Evolutionary conservation across 768 basidiomycete species (phyloP).

Genomic region (Hemileccinum rubropunctum): DNA sequence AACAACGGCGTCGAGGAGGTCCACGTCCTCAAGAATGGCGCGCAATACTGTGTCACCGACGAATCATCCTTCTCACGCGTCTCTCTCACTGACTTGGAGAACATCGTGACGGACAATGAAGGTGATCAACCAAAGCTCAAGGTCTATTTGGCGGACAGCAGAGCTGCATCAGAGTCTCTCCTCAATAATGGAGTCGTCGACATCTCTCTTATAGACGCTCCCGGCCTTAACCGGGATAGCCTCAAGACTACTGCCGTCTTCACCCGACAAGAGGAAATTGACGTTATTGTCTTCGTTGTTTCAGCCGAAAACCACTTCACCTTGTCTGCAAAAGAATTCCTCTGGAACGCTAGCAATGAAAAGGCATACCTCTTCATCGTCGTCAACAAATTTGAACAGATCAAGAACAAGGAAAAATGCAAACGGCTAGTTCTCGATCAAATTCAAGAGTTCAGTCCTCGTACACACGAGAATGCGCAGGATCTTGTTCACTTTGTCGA

Average conservation of each 20-base stretch:
- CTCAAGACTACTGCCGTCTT: slow-evolving; percentile 94
- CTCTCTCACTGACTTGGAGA: slow-evolving; percentile 68
- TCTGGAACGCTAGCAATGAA: slow-evolving; percentile 89
- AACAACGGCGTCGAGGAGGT: slow-evolving; percentile 81
- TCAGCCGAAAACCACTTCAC: slow-evolving; percentile 99
- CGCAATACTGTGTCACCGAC: slow-evolving; percentile 66
- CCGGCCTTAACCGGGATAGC: slow-evolving; percentile 94
- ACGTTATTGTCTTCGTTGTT: slow-evolving; percentile 97
- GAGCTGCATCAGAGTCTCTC: slow-evolving; percentile 76
- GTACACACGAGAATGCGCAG: slow-evolving; percentile 84
- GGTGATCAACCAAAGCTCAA: slow-evolving; percentile 71
- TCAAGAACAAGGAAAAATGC: slow-evolving; percentile 94
- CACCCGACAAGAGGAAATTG: slow-evolving; percentile 95
- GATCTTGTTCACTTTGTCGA: slow-evolving; percentile 99
- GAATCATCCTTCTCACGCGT: slow-evolving; percentile 73
- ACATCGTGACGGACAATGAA: slow-evolving; percentile 60
- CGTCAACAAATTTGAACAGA: slow-evolving; percentile 96
- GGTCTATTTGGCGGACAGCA: slow-evolving; percentile 83
- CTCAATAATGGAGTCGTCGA: slow-evolving; percentile 95
- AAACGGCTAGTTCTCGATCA: slow-evolving; percentile 86
- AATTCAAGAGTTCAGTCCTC: slow-evolving; percentile 89
- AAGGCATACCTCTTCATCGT: slow-evolving; percentile 98
- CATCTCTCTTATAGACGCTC: slow-evolving; percentile 97
- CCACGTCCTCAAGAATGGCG: slow-evolving; percentile 72
- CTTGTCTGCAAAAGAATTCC: slow-evolving; percentile 90